Evolutionary conservation across 805 yeast genomes (phyloP).

Genomic region (Debaryomyces maramus): DNA sequence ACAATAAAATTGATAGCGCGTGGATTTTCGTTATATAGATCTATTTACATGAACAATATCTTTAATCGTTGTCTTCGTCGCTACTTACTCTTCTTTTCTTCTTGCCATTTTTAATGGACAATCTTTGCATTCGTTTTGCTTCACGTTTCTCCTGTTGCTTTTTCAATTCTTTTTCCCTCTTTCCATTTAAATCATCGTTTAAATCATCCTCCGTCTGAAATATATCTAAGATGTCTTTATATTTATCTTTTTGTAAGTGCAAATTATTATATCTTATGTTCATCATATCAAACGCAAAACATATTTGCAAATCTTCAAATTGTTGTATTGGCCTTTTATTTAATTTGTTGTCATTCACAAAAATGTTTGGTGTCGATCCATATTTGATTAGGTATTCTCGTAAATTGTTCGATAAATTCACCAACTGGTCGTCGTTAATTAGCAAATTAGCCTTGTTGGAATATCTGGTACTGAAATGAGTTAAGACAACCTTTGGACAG

Average conservation of each 20-base stretch:
- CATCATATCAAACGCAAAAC: conserved; percentile 44
- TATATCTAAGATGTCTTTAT: conserved; percentile 25
- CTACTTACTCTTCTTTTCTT: conserved; percentile 21
- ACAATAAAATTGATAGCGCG: no score
- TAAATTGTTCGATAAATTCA: conserved; percentile 21
- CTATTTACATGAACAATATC: conserved; percentile 1
- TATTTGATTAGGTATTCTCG: conserved; percentile 27
- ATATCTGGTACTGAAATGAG: conserved; percentile 93
- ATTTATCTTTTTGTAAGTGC: conserved; percentile 25
- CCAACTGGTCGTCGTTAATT: conserved; percentile 22
- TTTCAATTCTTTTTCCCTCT: conserved; percentile 23
- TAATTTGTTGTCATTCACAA: conserved; percentile 9
- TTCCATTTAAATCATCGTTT: conserved; percentile 12
- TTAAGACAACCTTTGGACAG: conserved; percentile 67
- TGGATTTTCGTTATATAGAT: background rate
- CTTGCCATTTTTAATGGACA: conserved; percentile 16
- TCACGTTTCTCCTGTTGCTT: conserved; percentile 35
- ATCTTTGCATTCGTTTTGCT: conserved; percentile 33
- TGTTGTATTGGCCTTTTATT: conserved; percentile 8
- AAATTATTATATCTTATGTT: conserved; percentile 28
- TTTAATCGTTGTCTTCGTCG: conserved; percentile 12
- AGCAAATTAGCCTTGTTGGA: conserved; percentile 36
- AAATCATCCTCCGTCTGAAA: conserved; percentile 24
- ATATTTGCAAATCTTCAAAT: conserved; percentile 34
- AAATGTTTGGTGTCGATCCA: conserved; percentile 26